Conservation (phyloP, 441 rosid species). For the Populus hybrid region DNA sequence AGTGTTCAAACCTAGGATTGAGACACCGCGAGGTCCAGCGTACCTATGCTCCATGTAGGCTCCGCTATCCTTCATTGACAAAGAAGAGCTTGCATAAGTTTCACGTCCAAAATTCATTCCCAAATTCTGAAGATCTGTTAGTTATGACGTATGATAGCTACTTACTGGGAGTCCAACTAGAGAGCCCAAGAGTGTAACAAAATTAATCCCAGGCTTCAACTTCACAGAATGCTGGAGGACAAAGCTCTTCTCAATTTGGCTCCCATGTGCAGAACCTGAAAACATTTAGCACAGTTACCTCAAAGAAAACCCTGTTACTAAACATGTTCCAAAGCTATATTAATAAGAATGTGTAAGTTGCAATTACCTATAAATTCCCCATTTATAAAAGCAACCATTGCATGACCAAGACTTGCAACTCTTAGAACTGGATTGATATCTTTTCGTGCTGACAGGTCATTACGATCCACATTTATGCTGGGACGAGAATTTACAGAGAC, state of each 20-base stretch:
- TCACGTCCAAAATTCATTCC: background rate
- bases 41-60: constrained; percentile 68
- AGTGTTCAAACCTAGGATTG: constrained; percentile 62
- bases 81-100: constrained; percentile 5
- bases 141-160: background rate
- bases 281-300: constrained; percentile 4
- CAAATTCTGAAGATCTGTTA: background rate
- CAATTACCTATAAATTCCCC: constrained; percentile 66
- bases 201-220: constrained; percentile 44
- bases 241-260: constrained; percentile 66
- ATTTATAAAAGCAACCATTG: constrained; percentile 61
- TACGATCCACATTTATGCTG: constrained; percentile 48
- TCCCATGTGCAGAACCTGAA: constrained; percentile 57
- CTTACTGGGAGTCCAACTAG: constrained; percentile 60
- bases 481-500: constrained; percentile 4
- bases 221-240: constrained; percentile 38
- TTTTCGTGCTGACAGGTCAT: constrained; percentile 47
- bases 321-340: background rate
- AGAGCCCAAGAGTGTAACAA: constrained; percentile 33
- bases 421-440: constrained; percentile 44
- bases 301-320: background rate
- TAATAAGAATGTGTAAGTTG: background rate
- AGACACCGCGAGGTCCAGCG: constrained; percentile 59
- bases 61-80: constrained; percentile 55
- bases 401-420: constrained; percentile 85